phyloP scores from a whole-genome alignment of 805 yeast genomes.

The Cyberlindnera samutprakarnensis region DNA sequence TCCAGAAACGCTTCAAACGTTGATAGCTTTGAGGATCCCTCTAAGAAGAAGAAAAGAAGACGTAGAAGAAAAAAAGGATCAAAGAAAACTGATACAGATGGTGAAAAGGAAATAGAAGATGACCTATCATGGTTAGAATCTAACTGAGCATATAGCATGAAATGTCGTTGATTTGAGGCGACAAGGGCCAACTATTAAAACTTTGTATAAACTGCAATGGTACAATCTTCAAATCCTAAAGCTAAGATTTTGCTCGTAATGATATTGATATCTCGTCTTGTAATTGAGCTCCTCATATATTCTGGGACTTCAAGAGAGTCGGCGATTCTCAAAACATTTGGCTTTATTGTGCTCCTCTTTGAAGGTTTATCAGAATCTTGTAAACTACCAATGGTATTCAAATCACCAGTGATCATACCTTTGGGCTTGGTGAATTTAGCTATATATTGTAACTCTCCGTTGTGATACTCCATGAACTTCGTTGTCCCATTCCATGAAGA shows the following conservation, averaged over 20 bases:
- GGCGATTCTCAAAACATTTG: constrained; percentile 21
- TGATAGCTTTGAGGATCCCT: background rate
- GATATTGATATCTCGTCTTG: constrained; percentile 19
- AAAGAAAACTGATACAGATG: background rate
- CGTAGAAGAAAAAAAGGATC: constrained; percentile 7
- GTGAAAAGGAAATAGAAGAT: constrained; percentile 1
- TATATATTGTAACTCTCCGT: constrained; percentile 12
- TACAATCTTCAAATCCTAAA: constrained; percentile 50
- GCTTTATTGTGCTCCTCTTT: constrained; percentile 18
- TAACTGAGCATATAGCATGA: background rate
- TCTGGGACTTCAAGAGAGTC: constrained; percentile 1
- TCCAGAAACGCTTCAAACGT: too few relatives aligned
- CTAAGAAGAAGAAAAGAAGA: constrained; percentile 10
- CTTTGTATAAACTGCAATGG: constrained; percentile 33
- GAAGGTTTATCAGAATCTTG: constrained; percentile 19
- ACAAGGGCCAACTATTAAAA: too few relatives aligned
- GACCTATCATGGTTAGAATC: constrained; percentile 2
- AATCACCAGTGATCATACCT: constrained; percentile 19
- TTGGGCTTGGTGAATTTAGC: constrained; percentile 18
- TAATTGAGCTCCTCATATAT: constrained; percentile 1
- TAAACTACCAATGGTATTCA: constrained; percentile 24
- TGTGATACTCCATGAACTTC: constrained; percentile 24
- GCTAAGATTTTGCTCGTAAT: constrained; percentile 27
- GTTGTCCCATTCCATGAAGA: constrained; percentile 48
- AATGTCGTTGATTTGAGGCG: too few relatives aligned